phyloP scores from a whole-genome alignment of 768 basidiomycete genomes.

The Lactarius pseudohatsudake region DNA sequence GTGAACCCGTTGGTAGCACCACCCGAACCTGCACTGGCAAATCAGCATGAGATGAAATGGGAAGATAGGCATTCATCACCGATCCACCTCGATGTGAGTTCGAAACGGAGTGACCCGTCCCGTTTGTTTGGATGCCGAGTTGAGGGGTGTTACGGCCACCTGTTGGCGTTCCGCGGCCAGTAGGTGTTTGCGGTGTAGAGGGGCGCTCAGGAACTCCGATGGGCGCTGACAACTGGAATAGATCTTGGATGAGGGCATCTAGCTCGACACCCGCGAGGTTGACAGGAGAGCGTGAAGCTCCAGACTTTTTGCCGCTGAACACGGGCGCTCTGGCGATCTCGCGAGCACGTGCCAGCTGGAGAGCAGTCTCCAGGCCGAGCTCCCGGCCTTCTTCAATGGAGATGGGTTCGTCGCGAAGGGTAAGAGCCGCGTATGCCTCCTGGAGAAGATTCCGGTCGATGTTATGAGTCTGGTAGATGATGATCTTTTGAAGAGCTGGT shows the following conservation, averaged over 20 bases:
- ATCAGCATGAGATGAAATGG: conserved; percentile 28
- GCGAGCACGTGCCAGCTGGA: conserved; percentile 53
- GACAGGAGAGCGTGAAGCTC: neutral
- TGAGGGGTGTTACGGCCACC: conserved; percentile 24
- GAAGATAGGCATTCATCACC: conserved; percentile 29
- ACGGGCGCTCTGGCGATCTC: conserved; percentile 37
- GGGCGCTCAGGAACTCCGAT: conserved; percentile 8
- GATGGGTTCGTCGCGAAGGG: conserved; percentile 51
- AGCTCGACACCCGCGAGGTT: conserved; percentile 14
- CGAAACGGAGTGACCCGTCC: conserved; percentile 8
- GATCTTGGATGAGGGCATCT: conserved; percentile 23
- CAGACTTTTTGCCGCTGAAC: conserved; percentile 5
- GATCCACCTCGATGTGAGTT: conserved; percentile 30
- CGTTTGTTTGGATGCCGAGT: conserved; percentile 15
- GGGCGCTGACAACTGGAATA: conserved; percentile 22
- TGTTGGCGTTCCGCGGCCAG: conserved; percentile 20
- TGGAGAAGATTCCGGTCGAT: conserved; percentile 52
- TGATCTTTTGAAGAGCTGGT: conserved; percentile 52
- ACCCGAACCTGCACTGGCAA: conserved; percentile 18
- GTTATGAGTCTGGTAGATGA: conserved; percentile 51
- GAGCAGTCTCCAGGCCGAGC: conserved; percentile 57
- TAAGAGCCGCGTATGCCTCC: conserved; percentile 52
- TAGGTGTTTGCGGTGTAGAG: conserved; percentile 17
- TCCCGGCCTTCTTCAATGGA: conserved; percentile 51
- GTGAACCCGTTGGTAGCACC: conserved; percentile 16